phyloP scores from a whole-genome alignment of 306 rosid species.

The Lotus japonicus region DNA sequence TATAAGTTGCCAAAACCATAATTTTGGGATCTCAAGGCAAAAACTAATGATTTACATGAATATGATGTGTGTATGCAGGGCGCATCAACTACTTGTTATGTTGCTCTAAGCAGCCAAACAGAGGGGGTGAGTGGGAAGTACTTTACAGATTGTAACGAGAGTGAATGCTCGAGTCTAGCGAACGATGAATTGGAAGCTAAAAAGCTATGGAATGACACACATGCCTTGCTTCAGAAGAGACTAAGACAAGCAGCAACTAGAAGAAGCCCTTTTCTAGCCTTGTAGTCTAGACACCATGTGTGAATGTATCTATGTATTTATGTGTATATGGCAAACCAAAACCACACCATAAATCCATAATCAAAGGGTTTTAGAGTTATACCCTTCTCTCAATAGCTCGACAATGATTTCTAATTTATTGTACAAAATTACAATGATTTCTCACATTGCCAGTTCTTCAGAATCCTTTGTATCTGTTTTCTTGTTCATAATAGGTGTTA shows the following conservation, averaged over 20 bases:
- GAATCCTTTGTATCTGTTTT: no score
- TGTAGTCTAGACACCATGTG: conserved; percentile 13
- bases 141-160: conserved; percentile 81
- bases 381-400: not conserved
- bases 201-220: conserved; percentile 68
- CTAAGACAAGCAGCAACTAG: conserved; percentile 38
- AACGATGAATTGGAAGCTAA: conserved; percentile 68
- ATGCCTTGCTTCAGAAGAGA: conserved; percentile 48
- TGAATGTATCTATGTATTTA: not conserved
- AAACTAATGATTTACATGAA: not conserved
- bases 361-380: conserved; percentile 17
- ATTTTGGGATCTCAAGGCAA: not conserved
- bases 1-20: not conserved
- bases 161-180: conserved; percentile 65
- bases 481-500: no score
- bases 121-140: conserved; percentile 78
- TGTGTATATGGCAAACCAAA: conserved; percentile 1
- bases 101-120: conserved; percentile 61
- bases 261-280: not conserved
- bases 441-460: no score
- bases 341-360: conserved; percentile 15
- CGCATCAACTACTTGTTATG: conserved; percentile 87
- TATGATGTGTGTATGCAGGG: conserved; percentile 34
- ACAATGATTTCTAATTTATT: not conserved
- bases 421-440: conserved; percentile 13